Evolutionary conservation across 192 early-diverging fungal genomes (phyloP).

Genomic region (Coemansia sp.): DNA sequence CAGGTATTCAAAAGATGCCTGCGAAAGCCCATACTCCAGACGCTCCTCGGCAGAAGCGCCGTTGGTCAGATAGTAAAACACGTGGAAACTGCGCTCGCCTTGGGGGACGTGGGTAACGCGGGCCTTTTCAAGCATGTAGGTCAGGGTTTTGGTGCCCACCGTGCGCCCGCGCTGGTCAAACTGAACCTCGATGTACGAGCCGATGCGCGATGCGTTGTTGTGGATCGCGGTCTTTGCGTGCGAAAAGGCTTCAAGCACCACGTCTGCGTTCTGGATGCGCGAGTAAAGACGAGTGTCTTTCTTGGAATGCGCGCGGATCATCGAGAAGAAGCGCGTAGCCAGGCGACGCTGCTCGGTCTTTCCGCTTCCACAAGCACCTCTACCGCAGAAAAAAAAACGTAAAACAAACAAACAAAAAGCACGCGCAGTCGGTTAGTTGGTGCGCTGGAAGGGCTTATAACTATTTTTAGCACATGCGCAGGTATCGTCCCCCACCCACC

Average conservation of each 20-base stretch:
- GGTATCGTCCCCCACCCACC: not conserved
- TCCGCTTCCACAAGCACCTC: constrained; percentile 86
- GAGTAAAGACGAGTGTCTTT: constrained; percentile 68
- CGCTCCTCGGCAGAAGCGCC: constrained; percentile 79
- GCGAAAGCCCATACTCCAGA: constrained; percentile 57
- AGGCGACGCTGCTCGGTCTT: constrained; percentile 78
- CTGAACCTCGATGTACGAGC: constrained; percentile 82
- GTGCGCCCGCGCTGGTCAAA: constrained; percentile 87
- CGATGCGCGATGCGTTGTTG: constrained; percentile 82
- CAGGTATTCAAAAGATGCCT: constrained; percentile 53
- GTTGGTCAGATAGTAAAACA: constrained; percentile 89
- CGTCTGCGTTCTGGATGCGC: constrained; percentile 68
- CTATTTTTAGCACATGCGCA: constrained; percentile 8
- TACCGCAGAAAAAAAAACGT: constrained; percentile 33
- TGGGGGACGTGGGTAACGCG: constrained; percentile 70
- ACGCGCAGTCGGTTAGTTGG: not conserved
- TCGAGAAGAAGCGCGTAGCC: constrained; percentile 63
- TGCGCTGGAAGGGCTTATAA: too few relatives aligned
- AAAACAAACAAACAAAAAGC: not conserved
- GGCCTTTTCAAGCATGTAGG: constrained; percentile 87
- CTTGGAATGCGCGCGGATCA: constrained; percentile 71
- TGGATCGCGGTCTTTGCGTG: constrained; percentile 76
- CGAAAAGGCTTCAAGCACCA: constrained; percentile 85
- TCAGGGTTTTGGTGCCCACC: constrained; percentile 80
- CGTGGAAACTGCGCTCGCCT: constrained; percentile 87